Percentiles rank a stretch among this genome's conserved stretches.
phyloP scores from a whole-genome alignment of 1,284 basidiomycete genomes.

The Ganoderma sinense region DNA sequence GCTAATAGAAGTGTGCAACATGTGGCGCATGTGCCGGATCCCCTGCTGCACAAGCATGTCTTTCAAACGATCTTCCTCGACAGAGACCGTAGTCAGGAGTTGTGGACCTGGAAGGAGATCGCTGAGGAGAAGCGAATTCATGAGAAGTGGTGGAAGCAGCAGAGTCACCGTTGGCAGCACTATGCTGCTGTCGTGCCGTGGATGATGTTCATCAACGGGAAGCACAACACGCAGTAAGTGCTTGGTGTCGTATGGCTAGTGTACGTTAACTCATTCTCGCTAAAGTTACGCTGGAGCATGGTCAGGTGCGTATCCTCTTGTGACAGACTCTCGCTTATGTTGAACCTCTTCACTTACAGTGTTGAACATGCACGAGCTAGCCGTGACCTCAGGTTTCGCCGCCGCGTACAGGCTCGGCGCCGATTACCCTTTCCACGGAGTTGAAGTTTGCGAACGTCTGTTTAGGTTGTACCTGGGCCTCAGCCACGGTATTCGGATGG shows the following conservation, averaged over 20 bases:
- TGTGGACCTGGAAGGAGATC: slow-evolving; percentile 64
- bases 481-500: slow-evolving; percentile 45
- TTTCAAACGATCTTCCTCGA: slow-evolving; percentile 75
- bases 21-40: slow-evolving; percentile 32
- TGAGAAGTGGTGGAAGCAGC: slow-evolving; percentile 71
- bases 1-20: slow-evolving; percentile 34
- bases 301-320: slow-evolving; percentile 38
- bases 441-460: slow-evolving; percentile 51
- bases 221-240: slow-evolving; percentile 51
- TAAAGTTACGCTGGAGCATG: slow-evolving; percentile 48
- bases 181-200: slow-evolving; percentile 65
- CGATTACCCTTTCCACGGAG: slow-evolving; percentile 52
- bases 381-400: slow-evolving; percentile 64
- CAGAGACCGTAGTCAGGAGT: slow-evolving; percentile 50
- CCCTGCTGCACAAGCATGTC: slow-evolving; percentile 54
- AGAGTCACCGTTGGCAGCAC: slow-evolving; percentile 66
- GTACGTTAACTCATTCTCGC: background rate
- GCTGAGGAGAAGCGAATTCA: slow-evolving; percentile 54
- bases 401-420: slow-evolving; percentile 67
- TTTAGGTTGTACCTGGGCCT: slow-evolving; percentile 56
- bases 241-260: slow-evolving; percentile 33
- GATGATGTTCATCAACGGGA: slow-evolving; percentile 68
- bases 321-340: slow-evolving; percentile 13
- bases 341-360: slow-evolving; percentile 29
- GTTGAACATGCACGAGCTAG: slow-evolving; percentile 66